phyloP scores from a whole-genome alignment of 345 rosid species.

The Aegle marmelos region DNA sequence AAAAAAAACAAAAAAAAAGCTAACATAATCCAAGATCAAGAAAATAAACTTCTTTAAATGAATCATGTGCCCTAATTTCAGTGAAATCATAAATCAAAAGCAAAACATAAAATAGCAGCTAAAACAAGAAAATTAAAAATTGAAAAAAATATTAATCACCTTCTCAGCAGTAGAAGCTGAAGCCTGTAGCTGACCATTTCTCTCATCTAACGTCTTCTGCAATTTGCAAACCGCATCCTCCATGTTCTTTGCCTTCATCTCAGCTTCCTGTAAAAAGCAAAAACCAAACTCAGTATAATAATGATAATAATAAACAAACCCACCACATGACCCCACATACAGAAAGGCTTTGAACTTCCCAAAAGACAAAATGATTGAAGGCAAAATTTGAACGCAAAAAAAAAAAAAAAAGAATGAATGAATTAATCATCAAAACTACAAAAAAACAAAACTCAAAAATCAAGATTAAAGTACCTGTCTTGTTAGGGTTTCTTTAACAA shows the following conservation, averaged over 20 bases:
- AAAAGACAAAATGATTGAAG: conserved; percentile 19
- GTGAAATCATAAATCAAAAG: background rate
- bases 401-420: background rate
- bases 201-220: conserved; percentile 55
- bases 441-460: conserved; percentile 8
- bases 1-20: background rate
- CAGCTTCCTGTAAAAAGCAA: conserved; percentile 61
- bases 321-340: conserved; percentile 31
- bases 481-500: conserved; percentile 61
- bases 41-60: conserved; percentile 1
- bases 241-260: conserved; percentile 64
- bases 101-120: background rate
- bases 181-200: conserved; percentile 54
- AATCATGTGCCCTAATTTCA: background rate
- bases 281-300: background rate
- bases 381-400: conserved; percentile 1
- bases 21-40: conserved; percentile 10
- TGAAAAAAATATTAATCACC: conserved; percentile 28
- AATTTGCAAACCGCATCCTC: conserved; percentile 52
- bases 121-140: background rate
- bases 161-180: conserved; percentile 68
- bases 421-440: background rate
- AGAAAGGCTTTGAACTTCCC: background rate
- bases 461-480: conserved; percentile 49
- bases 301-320: conserved; percentile 2